Evolutionary conservation across 2,329 filamentous ascomycete species (phyloP).

Genomic region (Monosporascus sp.): DNA sequence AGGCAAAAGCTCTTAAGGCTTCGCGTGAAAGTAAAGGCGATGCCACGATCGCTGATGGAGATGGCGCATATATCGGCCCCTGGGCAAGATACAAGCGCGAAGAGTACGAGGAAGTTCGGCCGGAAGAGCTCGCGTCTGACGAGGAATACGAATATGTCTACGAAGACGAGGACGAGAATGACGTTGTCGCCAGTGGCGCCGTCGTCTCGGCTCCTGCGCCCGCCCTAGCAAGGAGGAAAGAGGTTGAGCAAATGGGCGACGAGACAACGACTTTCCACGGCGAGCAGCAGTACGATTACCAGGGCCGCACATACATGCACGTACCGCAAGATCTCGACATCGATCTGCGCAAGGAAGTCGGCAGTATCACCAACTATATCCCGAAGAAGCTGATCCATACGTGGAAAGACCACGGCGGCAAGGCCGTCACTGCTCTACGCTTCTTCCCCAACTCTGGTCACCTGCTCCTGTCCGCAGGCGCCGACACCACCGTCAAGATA

Average conservation of each 20-base stretch:
- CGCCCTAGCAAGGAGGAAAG: constrained; percentile 50
- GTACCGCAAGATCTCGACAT: constrained; percentile 85
- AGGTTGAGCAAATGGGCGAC: constrained; percentile 54
- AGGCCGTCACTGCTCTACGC: constrained; percentile 80
- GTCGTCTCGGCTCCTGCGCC: constrained; percentile 51
- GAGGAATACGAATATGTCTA: constrained; percentile 75
- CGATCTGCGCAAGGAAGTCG: constrained; percentile 74
- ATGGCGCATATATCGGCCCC: constrained; percentile 84
- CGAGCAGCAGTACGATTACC: constrained; percentile 79
- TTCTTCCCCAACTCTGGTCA: constrained; percentile 90
- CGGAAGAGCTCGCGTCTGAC: constrained; percentile 69
- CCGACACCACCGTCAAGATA: constrained; percentile 85
- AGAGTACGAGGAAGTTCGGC: constrained; percentile 71
- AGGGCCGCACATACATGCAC: constrained; percentile 96
- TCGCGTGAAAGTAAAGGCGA: constrained; percentile 82
- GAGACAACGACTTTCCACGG: constrained; percentile 90
- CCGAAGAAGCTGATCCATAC: constrained; percentile 91
- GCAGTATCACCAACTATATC: constrained; percentile 81
- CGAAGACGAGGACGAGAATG: constrained; percentile 68
- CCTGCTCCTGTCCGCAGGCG: constrained; percentile 80
- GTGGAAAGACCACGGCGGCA: constrained; percentile 76
- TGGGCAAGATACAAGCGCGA: constrained; percentile 80
- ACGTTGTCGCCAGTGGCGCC: constrained; percentile 59
- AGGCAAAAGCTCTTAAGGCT: constrained; percentile 60
- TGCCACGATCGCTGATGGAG: constrained; percentile 76